Evolutionary conservation across 768 basidiomycete genomes (phyloP).

Genomic region (Pleurotus ostreatus): DNA sequence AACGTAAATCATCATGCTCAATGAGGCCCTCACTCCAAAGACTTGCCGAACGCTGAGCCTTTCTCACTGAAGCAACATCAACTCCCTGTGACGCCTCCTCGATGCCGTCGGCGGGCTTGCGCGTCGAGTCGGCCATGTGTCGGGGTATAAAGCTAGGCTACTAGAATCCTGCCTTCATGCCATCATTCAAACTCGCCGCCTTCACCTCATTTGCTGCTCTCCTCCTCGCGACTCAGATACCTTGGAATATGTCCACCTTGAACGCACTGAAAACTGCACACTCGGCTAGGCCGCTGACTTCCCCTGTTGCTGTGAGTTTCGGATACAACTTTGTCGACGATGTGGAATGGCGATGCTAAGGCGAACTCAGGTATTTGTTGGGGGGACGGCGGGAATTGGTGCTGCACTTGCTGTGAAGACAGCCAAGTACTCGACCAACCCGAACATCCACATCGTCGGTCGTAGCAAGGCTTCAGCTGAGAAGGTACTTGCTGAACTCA

Average conservation of each 20-base stretch:
- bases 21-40: too few species aligned
- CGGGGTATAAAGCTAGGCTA: too few species aligned
- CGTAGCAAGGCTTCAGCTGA: constrained; percentile 47
- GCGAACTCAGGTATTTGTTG: constrained; percentile 29
- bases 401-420: constrained; percentile 42
- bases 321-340: background rate
- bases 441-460: constrained; percentile 50
- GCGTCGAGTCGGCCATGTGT: too few species aligned
- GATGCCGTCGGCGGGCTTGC: too few species aligned
- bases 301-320: constrained; percentile 1
- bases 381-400: constrained; percentile 47
- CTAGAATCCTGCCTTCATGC: background rate
- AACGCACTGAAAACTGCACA: constrained; percentile 4
- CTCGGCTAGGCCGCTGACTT: background rate
- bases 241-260: constrained; percentile 3
- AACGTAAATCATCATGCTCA: too few species aligned
- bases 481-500: constrained; percentile 37
- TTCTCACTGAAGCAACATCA: too few species aligned
- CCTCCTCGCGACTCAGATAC: background rate
- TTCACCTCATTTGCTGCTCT: background rate
- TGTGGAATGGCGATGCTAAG: background rate
- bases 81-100: too few species aligned
- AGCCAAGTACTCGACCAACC: constrained; percentile 40
- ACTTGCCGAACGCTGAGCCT: too few species aligned
- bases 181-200: background rate